These are phyloP conservation scores for Gymnopilus dilepis DNA, from an alignment of 768 basidiomycete species.

Conservation along the genomic window DNA sequence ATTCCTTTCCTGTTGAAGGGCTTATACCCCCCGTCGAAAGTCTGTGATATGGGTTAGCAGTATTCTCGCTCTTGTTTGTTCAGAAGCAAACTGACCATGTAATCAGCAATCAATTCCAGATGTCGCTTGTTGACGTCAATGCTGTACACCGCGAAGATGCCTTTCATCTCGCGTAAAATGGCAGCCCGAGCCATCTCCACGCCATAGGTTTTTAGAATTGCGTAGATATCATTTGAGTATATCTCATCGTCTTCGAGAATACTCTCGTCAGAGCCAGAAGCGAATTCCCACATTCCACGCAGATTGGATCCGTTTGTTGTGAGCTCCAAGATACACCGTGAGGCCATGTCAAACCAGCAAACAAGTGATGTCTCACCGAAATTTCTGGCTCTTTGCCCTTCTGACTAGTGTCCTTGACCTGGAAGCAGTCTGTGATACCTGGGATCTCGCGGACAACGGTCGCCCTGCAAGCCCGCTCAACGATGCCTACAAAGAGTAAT, in stretches of 20 bases:
- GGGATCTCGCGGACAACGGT: constrained; percentile 91
- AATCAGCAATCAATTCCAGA: constrained; percentile 96
- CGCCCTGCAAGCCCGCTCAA: constrained; percentile 84
- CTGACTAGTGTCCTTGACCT: constrained; percentile 62
- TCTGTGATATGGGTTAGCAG: constrained; percentile 53
- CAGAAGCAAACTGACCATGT: constrained; percentile 75
- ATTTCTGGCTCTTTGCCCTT: constrained; percentile 52
- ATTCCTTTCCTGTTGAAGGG: constrained; percentile 98
- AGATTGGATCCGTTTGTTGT: constrained; percentile 95
- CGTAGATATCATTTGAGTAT: constrained; percentile 95
- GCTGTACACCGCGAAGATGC: constrained; percentile 93
- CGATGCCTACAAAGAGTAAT: constrained; percentile 89
- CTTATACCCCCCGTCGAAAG: constrained; percentile 97
- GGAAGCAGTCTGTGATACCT: constrained; percentile 88
- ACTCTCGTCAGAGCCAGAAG: constrained; percentile 53
- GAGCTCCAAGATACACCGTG: too few species aligned
- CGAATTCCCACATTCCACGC: constrained; percentile 83
- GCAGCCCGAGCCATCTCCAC: constrained; percentile 95
- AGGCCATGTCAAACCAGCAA: neutral
- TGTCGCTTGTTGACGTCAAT: constrained; percentile 95
- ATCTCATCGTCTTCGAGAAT: constrained; percentile 81
- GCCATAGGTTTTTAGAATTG: constrained; percentile 89
- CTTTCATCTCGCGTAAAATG: constrained; percentile 89
- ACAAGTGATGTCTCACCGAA: constrained; percentile 43
- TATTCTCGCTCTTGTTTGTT: neutral